These are phyloP conservation scores for Arthrinium puccinioides DNA, from an alignment of 2,329 filamentous ascomycete genomes.

Conservation along the genomic window DNA sequence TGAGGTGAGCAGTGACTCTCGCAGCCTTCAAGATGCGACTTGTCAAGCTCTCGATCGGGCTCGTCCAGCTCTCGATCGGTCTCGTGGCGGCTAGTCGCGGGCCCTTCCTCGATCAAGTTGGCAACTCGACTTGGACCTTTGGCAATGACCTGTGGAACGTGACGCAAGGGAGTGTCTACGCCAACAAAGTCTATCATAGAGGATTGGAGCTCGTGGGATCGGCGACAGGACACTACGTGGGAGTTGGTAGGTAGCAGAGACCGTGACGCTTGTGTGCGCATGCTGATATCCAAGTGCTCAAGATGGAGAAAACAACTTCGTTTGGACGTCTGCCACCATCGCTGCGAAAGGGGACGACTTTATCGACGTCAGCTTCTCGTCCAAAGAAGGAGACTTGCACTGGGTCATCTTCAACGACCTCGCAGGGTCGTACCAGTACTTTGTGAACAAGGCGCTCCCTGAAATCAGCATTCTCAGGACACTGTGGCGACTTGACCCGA, in stretches of 20 bases:
- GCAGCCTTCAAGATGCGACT: no score
- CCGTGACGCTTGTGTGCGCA: no score
- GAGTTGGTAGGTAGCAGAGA: conserved; percentile 16
- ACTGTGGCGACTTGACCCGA: conserved; percentile 40
- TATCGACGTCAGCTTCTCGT: conserved; percentile 40
- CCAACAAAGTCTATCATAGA: conserved; percentile 17
- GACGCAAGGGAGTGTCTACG: conserved; percentile 17
- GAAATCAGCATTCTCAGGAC: conserved; percentile 41
- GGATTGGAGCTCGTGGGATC: conserved; percentile 19
- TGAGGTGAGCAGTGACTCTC: no score
- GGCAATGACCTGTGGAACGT: conserved; percentile 24
- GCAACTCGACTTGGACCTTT: conserved; percentile 21
- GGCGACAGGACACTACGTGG: conserved; percentile 22
- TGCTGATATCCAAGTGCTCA: not conserved
- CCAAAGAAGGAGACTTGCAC: conserved; percentile 39
- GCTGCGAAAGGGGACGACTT: conserved; percentile 26
- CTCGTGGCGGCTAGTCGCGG: not conserved
- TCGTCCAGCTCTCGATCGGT: no score
- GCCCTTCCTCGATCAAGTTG: conserved; percentile 19
- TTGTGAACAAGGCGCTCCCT: conserved; percentile 41
- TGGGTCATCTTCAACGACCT: conserved; percentile 43
- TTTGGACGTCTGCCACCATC: conserved; percentile 38
- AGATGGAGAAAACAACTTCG: conserved; percentile 40
- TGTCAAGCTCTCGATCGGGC: no score
- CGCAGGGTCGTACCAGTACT: conserved; percentile 45